Conservation (phyloP, 768 basidiomycete species). For the Kwoniella sp. region DNA sequence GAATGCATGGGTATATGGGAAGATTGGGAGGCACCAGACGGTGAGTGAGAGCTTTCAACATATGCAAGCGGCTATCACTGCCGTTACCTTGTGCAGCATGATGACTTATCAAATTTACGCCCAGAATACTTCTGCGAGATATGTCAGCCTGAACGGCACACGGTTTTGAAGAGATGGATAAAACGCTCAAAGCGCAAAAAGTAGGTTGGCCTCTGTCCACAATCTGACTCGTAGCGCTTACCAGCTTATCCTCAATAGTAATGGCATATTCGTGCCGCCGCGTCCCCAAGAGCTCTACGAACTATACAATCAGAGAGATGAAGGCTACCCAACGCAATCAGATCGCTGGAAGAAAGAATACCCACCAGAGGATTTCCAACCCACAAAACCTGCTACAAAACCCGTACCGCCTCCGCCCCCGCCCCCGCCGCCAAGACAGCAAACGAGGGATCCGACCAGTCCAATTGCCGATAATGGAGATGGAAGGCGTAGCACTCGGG, state of each 20-base stretch:
- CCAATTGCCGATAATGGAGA: conserved; percentile 19
- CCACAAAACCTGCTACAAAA: conserved; percentile 7
- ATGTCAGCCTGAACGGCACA: conserved; percentile 84
- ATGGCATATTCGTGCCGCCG: conserved; percentile 36
- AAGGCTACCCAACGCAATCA: conserved; percentile 50
- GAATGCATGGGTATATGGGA: conserved; percentile 82
- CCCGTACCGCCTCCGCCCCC: conserved; percentile 20
- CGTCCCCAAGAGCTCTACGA: conserved; percentile 42
- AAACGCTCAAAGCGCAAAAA: conserved; percentile 60
- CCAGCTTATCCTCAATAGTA: conserved; percentile 11
- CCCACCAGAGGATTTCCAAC: background rate
- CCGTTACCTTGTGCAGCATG: background rate
- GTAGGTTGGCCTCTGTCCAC: conserved; percentile 60
- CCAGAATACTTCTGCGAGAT: conserved; percentile 90
- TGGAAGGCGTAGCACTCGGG: conserved; percentile 20
- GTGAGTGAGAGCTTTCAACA: conserved; percentile 31
- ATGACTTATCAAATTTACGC: conserved; percentile 31
- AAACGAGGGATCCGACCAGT: conserved; percentile 34
- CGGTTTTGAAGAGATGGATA: conserved; percentile 62
- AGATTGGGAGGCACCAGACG: conserved; percentile 60
- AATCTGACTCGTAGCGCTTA: conserved; percentile 3
- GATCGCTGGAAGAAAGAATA: conserved; percentile 36
- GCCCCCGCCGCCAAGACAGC: conserved; percentile 20
- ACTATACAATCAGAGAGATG: conserved; percentile 36
- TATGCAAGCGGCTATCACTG: background rate